These are phyloP conservation scores for Kuraishia cidri DNA, from an alignment of 805 yeast species.

Conservation along the genomic window DNA sequence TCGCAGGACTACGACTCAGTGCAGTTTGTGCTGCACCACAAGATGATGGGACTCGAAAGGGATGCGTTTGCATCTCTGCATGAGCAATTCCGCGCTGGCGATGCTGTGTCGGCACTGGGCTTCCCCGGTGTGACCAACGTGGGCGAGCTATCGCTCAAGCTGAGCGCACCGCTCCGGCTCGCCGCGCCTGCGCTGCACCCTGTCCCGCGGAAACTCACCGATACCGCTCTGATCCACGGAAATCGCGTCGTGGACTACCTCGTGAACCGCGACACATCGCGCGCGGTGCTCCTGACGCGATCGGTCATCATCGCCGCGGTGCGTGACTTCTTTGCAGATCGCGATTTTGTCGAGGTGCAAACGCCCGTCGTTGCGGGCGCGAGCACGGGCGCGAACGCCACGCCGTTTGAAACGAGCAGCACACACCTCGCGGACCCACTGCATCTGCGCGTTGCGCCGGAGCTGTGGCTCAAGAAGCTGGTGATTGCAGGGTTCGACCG, in stretches of 20 bases:
- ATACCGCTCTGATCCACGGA: conserved; percentile 45
- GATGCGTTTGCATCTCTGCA: conserved; percentile 32
- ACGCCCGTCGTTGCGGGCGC: conserved; percentile 76
- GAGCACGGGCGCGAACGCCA: conserved; percentile 82
- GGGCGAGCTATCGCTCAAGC: conserved; percentile 71
- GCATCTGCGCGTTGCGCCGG: conserved; percentile 86
- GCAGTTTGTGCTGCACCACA: conserved; percentile 56
- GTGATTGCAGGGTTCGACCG: conserved; percentile 80
- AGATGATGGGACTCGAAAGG: conserved; percentile 28
- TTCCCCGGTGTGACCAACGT: conserved; percentile 65
- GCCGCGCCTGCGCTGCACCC: conserved; percentile 66
- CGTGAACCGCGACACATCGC: conserved; percentile 38
- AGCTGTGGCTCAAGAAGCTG: conserved; percentile 82
- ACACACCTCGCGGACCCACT: conserved; percentile 25
- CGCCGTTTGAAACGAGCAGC: conserved; percentile 61
- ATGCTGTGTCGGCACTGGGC: conserved; percentile 59
- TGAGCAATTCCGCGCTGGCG: conserved; percentile 56
- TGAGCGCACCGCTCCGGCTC: conserved; percentile 36
- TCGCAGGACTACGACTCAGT: conserved; percentile 47
- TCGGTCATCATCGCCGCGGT: conserved; percentile 45
- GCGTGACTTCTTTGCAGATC: conserved; percentile 43
- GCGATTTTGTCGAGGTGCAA: conserved; percentile 70
- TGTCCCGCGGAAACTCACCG: conserved; percentile 55
- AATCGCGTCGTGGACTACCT: conserved; percentile 71
- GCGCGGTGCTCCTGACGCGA: conserved; percentile 39